Conservation (phyloP, 352 stramenopile genomes). For the Globisporangium recalcitrans region DNA sequence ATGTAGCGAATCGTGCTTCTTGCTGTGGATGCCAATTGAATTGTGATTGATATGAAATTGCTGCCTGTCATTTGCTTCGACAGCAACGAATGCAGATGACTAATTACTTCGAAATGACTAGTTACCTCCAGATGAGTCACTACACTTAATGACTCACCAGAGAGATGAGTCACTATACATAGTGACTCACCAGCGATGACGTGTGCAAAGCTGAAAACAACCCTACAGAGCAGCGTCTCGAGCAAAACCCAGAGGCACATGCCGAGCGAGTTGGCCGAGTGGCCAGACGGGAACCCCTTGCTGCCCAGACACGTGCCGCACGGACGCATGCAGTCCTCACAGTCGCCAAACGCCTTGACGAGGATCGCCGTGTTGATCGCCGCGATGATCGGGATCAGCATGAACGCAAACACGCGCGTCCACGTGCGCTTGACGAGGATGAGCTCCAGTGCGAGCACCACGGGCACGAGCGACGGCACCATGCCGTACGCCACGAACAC, state of each 20-base stretch:
- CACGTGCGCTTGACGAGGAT: slow-evolving; percentile 39
- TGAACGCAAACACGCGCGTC: slow-evolving; percentile 39
- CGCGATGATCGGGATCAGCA: slow-evolving; percentile 44
- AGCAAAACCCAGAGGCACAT: slow-evolving; percentile 46
- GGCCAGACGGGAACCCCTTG: slow-evolving; percentile 50
- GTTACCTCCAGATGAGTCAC: too few relatives aligned
- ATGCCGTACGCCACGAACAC: slow-evolving; percentile 48
- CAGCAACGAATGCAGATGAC: too few relatives aligned
- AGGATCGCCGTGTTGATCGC: slow-evolving; percentile 36
- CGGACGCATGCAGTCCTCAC: slow-evolving; percentile 37
- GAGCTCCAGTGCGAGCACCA: slow-evolving; percentile 35
- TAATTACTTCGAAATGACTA: too few relatives aligned
- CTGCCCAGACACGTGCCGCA: slow-evolving; percentile 42
- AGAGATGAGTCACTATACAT: too few relatives aligned
- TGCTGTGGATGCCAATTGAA: too few relatives aligned
- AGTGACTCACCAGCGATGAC: too few relatives aligned
- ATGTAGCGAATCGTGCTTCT: too few relatives aligned
- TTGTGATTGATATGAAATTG: too few relatives aligned
- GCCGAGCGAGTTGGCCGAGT: slow-evolving; percentile 47
- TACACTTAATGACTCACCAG: too few relatives aligned
- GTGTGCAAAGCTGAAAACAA: too few relatives aligned
- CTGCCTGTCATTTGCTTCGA: too few relatives aligned
- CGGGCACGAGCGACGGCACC: slow-evolving; percentile 47
- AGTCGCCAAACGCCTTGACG: slow-evolving; percentile 38
- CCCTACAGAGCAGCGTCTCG: slow-evolving; percentile 32